A percentile compares a stretch with the other conserved stretches of the same genome.
phyloP scores from a whole-genome alignment of 805 yeast genomes.

The Ogataea glucozyma region DNA sequence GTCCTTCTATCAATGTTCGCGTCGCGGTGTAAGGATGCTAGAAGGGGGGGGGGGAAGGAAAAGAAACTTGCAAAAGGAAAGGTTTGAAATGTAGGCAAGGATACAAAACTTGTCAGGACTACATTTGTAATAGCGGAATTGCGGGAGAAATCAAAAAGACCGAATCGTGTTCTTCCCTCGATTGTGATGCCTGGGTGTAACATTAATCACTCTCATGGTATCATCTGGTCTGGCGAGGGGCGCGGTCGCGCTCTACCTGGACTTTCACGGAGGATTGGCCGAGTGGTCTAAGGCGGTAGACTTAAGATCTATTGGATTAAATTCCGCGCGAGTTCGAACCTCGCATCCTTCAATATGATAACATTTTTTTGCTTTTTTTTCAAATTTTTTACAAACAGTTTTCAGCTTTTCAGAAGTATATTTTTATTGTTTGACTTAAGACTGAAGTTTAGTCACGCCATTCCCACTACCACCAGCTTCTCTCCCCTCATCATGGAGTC shows the following conservation, averaged over 20 bases:
- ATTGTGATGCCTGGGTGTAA: no score
- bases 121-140: no score
- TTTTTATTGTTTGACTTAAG: background rate
- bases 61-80: no score
- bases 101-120: no score
- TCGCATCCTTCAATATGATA: constrained; percentile 17
- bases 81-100: no score
- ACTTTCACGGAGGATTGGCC: constrained; percentile 20
- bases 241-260: background rate
- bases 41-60: background rate
- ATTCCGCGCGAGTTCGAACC: constrained; percentile 23
- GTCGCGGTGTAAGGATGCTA: background rate
- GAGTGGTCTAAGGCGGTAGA: constrained; percentile 25
- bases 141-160: no score
- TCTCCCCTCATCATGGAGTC: no score
- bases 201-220: no score
- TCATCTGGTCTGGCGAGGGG: background rate
- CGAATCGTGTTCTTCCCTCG: no score
- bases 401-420: background rate
- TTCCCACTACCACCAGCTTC: no score
- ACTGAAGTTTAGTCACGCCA: no score
- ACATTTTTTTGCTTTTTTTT: constrained; percentile 4
- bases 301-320: constrained; percentile 21
- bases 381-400: no score
- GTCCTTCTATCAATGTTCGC: background rate